These are phyloP conservation scores for Auxenochlorella pyrenoidosa DNA, from an alignment of 139 green algal genomes.

Conservation along the genomic window DNA sequence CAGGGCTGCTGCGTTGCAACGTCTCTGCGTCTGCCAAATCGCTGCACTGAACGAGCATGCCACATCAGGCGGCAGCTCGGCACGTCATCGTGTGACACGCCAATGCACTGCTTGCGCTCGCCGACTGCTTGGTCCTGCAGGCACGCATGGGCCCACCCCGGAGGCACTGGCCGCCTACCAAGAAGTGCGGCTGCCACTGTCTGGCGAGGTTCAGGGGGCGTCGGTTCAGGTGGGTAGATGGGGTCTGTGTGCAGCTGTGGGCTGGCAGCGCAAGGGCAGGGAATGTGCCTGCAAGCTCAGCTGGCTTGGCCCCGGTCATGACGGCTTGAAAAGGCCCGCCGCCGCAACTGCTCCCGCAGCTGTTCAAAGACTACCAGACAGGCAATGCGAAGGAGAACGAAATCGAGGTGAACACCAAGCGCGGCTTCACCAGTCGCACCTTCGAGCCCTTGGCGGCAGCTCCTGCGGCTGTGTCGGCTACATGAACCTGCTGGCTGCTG, in stretches of 20 bases:
- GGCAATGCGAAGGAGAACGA: background rate
- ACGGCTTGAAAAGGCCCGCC: no score
- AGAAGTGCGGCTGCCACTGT: conserved; percentile 3
- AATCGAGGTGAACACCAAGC: background rate
- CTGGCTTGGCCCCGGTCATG: no score
- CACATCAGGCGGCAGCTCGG: background rate
- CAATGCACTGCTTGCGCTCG: background rate
- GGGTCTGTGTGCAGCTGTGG: background rate
- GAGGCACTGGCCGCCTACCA: conserved; percentile 3
- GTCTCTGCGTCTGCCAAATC: background rate
- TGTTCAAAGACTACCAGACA: background rate
- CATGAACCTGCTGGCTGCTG: no score
- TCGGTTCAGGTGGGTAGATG: background rate
- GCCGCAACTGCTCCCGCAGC: background rate
- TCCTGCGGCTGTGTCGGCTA: background rate
- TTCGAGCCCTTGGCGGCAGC: background rate
- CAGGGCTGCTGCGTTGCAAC: background rate
- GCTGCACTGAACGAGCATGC: background rate
- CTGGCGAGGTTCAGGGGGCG: conserved; percentile 5
- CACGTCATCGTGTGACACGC: background rate
- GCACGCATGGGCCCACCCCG: conserved; percentile 9
- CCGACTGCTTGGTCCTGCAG: background rate
- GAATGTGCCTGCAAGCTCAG: background rate
- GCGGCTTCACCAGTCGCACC: background rate
- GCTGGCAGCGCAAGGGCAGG: background rate